Conservation (phyloP, 148 eudicot genomes). For the Cornus florida region DNA sequence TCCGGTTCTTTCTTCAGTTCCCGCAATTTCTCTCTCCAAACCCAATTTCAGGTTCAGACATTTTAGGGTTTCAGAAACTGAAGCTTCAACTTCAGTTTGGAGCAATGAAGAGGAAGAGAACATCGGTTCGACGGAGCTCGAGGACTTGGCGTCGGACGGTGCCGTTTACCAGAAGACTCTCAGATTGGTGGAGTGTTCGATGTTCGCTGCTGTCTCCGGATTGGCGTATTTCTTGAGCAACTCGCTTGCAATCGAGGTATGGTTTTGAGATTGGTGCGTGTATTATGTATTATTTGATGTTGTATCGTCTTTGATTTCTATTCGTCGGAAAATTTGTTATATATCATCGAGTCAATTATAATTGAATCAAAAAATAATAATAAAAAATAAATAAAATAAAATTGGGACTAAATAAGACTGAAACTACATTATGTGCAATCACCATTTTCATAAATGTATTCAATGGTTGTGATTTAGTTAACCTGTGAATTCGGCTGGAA, state of each 20-base stretch:
- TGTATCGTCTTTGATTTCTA: no score
- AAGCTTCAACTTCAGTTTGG: constrained; percentile 23
- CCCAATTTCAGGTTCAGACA: constrained; percentile 6
- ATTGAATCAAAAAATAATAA: no score
- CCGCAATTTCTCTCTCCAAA: constrained; percentile 7
- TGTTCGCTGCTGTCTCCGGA: constrained; percentile 89
- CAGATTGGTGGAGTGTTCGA: constrained; percentile 90
- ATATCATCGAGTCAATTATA: no score
- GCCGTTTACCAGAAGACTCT: constrained; percentile 67
- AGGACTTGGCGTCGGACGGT: constrained; percentile 62
- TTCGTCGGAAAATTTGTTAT: no score
- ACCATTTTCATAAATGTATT: no score
- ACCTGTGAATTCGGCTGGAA: no score
- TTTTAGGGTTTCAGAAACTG: constrained; percentile 22
- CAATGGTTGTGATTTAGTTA: no score
- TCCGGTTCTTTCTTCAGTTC: constrained; percentile 8
- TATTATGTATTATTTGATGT: no score
- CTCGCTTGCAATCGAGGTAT: constrained; percentile 85
- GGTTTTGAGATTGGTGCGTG: neutral
- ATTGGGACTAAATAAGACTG: no score
- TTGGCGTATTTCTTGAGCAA: constrained; percentile 75
- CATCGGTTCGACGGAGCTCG: constrained; percentile 28
- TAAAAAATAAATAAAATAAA: no score
- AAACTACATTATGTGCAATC: no score
- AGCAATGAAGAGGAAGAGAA: constrained; percentile 18